Conservation (phyloP, 345 rosid genomes). For the Cochlearia excelsa region DNA sequence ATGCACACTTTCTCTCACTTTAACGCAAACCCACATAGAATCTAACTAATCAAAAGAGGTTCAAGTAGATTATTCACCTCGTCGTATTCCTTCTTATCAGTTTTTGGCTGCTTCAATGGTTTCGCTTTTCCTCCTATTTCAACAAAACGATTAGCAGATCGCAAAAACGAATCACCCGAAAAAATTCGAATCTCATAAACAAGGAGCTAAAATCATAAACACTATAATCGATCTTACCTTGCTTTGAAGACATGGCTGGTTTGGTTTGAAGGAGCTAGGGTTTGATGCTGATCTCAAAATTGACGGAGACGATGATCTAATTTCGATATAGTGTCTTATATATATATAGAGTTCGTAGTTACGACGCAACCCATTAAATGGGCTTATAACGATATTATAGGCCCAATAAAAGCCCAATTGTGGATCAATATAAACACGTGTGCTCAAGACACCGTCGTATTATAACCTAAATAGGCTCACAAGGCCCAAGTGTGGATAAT, state of each 20-base stretch:
- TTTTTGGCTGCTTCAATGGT: constrained; percentile 76
- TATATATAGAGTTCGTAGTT: constrained; percentile 10
- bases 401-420: neutral
- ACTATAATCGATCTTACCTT: constrained; percentile 16
- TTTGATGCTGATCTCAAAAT: constrained; percentile 20
- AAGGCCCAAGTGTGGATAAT: too few relatives aligned
- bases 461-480: too few relatives aligned
- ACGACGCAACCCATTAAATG: constrained; percentile 18
- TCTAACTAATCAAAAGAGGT: neutral
- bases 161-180: neutral
- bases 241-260: constrained; percentile 34
- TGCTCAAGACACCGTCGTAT: too few relatives aligned
- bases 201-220: too few relatives aligned
- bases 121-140: constrained; percentile 64
- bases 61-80: constrained; percentile 46
- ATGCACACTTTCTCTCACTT: neutral
- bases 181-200: too few relatives aligned
- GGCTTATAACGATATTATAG: neutral
- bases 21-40: constrained; percentile 4
- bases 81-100: constrained; percentile 60
- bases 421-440: too few relatives aligned
- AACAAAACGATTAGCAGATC: neutral
- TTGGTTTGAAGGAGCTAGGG: constrained; percentile 29
- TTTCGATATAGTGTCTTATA: neutral
- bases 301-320: constrained; percentile 5